Evolutionary conservation across 805 yeast species (phyloP).

Genomic region (Wickerhamomyces chaumierensis): DNA sequence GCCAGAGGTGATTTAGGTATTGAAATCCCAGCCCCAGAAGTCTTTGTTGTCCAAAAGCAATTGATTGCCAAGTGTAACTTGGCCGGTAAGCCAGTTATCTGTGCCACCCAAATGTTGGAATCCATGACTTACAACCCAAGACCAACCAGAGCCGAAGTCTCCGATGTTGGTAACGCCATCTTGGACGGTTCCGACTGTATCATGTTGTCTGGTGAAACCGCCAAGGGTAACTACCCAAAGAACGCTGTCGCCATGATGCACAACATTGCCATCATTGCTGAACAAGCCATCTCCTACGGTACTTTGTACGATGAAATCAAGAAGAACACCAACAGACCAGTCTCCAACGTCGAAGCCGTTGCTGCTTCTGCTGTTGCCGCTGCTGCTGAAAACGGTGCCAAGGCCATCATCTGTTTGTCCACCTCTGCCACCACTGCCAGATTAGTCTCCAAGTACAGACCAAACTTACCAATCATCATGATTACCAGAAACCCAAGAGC

Average conservation of each 20-base stretch:
- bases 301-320: slow-evolving; percentile 81
- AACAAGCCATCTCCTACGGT: slow-evolving; percentile 88
- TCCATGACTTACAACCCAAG: slow-evolving; percentile 99
- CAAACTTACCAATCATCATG: slow-evolving; percentile 94
- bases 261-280: slow-evolving; percentile 92
- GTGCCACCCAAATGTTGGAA: slow-evolving; percentile 99
- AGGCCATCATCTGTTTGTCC: slow-evolving; percentile 92
- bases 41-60: slow-evolving; percentile 96
- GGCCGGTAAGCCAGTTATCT: slow-evolving; percentile 98
- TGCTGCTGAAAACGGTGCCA: slow-evolving; percentile 90
- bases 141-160: slow-evolving; percentile 99
- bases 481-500: slow-evolving; percentile 91
- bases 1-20: slow-evolving; percentile 99
- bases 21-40: slow-evolving; percentile 98
- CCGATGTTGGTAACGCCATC: slow-evolving; percentile 98
- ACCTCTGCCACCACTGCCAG: slow-evolving; percentile 94
- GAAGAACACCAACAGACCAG: slow-evolving; percentile 75
- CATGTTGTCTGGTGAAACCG: slow-evolving; percentile 99
- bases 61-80: slow-evolving; percentile 98
- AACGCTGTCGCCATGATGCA: slow-evolving; percentile 99
- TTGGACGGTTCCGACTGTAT: slow-evolving; percentile 99
- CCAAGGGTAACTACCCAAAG: slow-evolving; percentile 96
- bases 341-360: slow-evolving; percentile 90
- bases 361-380: slow-evolving; percentile 97
- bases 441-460: slow-evolving; percentile 95